phyloP scores from a whole-genome alignment of 768 basidiomycete species.

The Psilocybe cubensis region DNA sequence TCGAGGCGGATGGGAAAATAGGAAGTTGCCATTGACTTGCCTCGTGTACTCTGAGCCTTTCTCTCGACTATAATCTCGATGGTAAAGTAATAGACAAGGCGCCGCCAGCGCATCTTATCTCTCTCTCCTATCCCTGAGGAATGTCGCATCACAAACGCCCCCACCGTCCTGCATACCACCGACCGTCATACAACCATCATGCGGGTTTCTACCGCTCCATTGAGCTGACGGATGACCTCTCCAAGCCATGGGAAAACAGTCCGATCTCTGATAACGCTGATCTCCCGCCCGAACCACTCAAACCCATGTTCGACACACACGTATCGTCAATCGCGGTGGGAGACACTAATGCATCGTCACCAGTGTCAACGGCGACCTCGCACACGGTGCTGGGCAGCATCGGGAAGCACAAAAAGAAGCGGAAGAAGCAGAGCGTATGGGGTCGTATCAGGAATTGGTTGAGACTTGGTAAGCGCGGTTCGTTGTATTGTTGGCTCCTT shows the following conservation, averaged over 20 bases:
- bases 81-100: too few species aligned
- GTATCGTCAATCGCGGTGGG: conserved; percentile 5
- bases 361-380: conserved; percentile 12
- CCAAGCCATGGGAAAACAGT: conserved; percentile 28
- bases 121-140: too few species aligned
- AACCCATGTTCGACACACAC: conserved; percentile 27
- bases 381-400: conserved; percentile 12
- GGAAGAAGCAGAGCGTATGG: conserved; percentile 16
- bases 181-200: conserved; percentile 22
- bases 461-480: conserved; percentile 3
- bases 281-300: conserved; percentile 23
- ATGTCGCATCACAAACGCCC: neutral
- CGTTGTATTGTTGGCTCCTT: neutral
- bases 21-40: conserved; percentile 1
- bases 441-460: conserved; percentile 17
- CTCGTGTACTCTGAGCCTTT: conserved; percentile 14
- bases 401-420: neutral
- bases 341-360: neutral
- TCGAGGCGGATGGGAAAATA: conserved; percentile 9
- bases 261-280: conserved; percentile 21
- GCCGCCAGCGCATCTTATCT: conserved; percentile 1
- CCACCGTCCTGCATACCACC: neutral
- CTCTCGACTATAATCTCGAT: neutral
- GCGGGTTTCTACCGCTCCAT: conserved; percentile 33
- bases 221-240: conserved; percentile 19